Percentiles rank a stretch among this genome's conserved stretches.
phyloP scores from a whole-genome alignment of 331 rosid genomes.

The Erythrophleum ivorense region DNA sequence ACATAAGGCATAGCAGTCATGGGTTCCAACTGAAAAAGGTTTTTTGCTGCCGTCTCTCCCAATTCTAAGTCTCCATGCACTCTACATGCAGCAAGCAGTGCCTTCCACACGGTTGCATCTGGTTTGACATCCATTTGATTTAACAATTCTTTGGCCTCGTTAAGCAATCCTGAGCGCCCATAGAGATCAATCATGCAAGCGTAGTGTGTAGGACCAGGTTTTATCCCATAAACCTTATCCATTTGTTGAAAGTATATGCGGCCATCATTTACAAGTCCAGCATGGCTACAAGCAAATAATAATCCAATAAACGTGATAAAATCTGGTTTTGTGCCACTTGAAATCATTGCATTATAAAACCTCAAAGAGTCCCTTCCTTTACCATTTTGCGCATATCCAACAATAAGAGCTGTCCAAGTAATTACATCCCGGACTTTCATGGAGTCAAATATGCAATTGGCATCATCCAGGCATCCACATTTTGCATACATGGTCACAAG shows the following conservation, averaged over 20 bases:
- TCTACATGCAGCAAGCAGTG: slow-evolving; percentile 81
- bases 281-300: slow-evolving; percentile 89
- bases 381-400: slow-evolving; percentile 87
- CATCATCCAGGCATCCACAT: slow-evolving; percentile 81
- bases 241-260: slow-evolving; percentile 60
- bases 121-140: slow-evolving; percentile 67
- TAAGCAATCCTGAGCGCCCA: slow-evolving; percentile 72
- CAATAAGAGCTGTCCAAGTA: slow-evolving; percentile 83
- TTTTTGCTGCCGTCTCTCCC: slow-evolving; percentile 68
- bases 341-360: slow-evolving; percentile 73
- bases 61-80: slow-evolving; percentile 73
- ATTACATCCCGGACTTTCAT: slow-evolving; percentile 66
- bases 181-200: slow-evolving; percentile 85
- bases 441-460: slow-evolving; percentile 57
- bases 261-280: slow-evolving; percentile 74
- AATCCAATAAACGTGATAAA: slow-evolving; percentile 80
- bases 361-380: slow-evolving; percentile 70
- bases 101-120: slow-evolving; percentile 83
- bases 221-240: slow-evolving; percentile 64
- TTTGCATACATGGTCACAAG: slow-evolving; percentile 86
- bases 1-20: slow-evolving; percentile 71
- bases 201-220: slow-evolving; percentile 72
- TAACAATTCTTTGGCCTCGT: slow-evolving; percentile 61
- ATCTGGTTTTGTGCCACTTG: slow-evolving; percentile 69
- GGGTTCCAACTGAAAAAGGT: slow-evolving; percentile 70